A percentile compares a stretch with the other conserved stretches of the same genome.
These are phyloP conservation scores for Elsinoe batatas DNA, from an alignment of 2,329 filamentous ascomycete species.

Conservation along the genomic window DNA sequence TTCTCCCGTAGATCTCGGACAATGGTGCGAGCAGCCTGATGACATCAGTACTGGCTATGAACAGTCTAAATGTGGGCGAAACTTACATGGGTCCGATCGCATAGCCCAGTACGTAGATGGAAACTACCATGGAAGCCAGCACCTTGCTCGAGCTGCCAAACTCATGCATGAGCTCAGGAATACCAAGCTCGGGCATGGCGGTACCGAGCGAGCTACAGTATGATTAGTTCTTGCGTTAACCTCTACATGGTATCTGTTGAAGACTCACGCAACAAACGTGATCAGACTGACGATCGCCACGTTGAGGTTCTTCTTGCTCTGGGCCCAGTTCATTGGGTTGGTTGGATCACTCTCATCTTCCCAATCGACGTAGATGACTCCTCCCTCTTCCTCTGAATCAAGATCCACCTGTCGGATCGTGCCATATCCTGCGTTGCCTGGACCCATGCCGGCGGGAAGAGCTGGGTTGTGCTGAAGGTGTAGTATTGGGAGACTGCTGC, in stretches of 20 bases:
- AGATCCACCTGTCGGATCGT: conserved; percentile 6
- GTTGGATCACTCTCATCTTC: conserved; percentile 44
- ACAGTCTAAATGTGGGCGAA: background rate
- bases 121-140: conserved; percentile 56
- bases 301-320: conserved; percentile 36
- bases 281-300: conserved; percentile 41
- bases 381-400: conserved; percentile 5
- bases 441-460: background rate
- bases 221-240: background rate
- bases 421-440: conserved; percentile 1
- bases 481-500: background rate
- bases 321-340: conserved; percentile 53
- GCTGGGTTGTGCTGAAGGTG: background rate
- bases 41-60: background rate
- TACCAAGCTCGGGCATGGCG: conserved; percentile 58
- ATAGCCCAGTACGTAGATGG: conserved; percentile 48
- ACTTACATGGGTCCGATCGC: conserved; percentile 33
- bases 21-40: conserved; percentile 31
- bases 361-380: conserved; percentile 41
- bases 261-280: conserved; percentile 30
- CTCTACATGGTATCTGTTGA: background rate
- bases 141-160: conserved; percentile 45
- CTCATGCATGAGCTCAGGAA: conserved; percentile 52
- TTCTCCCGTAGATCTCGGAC: conserved; percentile 27
- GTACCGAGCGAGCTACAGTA: conserved; percentile 38